Evolutionary conservation across 2,329 filamentous ascomycete species (phyloP).

Genomic region (Trichoderma arundinaceum): DNA sequence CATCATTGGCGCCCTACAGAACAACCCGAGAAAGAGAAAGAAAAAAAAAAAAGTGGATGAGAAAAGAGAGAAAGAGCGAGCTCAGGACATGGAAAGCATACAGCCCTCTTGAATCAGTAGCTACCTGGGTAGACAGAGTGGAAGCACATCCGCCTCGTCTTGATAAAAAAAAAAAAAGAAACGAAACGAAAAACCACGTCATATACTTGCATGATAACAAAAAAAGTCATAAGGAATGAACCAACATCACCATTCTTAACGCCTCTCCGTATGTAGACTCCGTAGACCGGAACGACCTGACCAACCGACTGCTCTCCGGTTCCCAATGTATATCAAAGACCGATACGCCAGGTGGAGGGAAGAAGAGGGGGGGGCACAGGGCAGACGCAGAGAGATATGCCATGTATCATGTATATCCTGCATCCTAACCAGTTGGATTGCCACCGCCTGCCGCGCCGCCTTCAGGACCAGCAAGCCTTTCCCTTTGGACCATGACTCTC

Average conservation of each 20-base stretch:
- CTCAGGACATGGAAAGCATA: background rate
- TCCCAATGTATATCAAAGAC: conserved; percentile 31
- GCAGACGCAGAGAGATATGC: background rate
- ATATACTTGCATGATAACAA: conserved; percentile 23
- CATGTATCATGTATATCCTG: too few species aligned
- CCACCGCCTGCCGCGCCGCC: conserved; percentile 39
- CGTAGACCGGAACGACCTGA: conserved; percentile 28
- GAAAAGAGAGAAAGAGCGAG: background rate
- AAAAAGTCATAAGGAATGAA: conserved; percentile 17
- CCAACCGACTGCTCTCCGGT: conserved; percentile 27
- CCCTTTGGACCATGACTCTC: conserved; percentile 67
- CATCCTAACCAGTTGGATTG: conserved; percentile 33
- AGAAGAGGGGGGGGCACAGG: background rate
- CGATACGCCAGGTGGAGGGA: conserved; percentile 27
- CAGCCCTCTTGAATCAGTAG: background rate
- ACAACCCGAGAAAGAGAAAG: background rate
- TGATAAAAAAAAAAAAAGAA: background rate
- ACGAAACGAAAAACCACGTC: background rate
- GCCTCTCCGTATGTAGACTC: conserved; percentile 27
- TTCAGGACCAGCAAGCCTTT: conserved; percentile 51
- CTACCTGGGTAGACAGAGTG: conserved; percentile 5
- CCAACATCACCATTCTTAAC: conserved; percentile 28
- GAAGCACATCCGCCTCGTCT: conserved; percentile 6
- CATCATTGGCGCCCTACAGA: conserved; percentile 1
- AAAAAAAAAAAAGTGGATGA: background rate